phyloP scores from a whole-genome alignment of 345 rosid species.

The Populus euphratica region DNA sequence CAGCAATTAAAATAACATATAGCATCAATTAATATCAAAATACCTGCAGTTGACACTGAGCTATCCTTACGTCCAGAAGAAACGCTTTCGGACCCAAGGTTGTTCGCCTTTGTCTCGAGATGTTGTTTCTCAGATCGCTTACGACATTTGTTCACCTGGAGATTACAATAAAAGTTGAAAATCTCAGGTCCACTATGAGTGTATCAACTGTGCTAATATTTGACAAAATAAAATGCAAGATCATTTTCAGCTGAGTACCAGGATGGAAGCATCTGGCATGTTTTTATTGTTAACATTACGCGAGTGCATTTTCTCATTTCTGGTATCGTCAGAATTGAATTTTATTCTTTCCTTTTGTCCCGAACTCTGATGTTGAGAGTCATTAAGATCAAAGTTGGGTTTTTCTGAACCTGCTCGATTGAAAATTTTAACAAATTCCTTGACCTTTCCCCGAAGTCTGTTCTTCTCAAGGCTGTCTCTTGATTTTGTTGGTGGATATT shows the following conservation, averaged over 20 bases:
- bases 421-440: conserved; percentile 73
- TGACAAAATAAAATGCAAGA: not conserved
- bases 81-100: conserved; percentile 10
- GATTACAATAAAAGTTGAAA: not conserved
- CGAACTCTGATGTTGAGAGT: conserved; percentile 39
- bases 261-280: conserved; percentile 18
- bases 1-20: not conserved
- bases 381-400: conserved; percentile 19
- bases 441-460: conserved; percentile 58
- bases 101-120: conserved; percentile 18
- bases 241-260: conserved; percentile 26
- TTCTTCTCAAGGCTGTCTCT: conserved; percentile 33
- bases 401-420: conserved; percentile 51
- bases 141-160: conserved; percentile 34
- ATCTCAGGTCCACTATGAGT: not conserved
- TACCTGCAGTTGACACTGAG: conserved; percentile 44
- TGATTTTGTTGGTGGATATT: conserved; percentile 23
- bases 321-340: conserved; percentile 16
- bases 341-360: conserved; percentile 35
- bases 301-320: conserved; percentile 25
- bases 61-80: conserved; percentile 37
- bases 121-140: conserved; percentile 24
- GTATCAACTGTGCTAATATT: not conserved
- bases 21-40: conserved; percentile 20
- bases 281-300: conserved; percentile 17